Percentiles rank a stretch among this genome's conserved stretches.
Evolutionary conservation across 2,329 filamentous ascomycete species (phyloP).

Genomic region (Paecilomyces sp.): DNA sequence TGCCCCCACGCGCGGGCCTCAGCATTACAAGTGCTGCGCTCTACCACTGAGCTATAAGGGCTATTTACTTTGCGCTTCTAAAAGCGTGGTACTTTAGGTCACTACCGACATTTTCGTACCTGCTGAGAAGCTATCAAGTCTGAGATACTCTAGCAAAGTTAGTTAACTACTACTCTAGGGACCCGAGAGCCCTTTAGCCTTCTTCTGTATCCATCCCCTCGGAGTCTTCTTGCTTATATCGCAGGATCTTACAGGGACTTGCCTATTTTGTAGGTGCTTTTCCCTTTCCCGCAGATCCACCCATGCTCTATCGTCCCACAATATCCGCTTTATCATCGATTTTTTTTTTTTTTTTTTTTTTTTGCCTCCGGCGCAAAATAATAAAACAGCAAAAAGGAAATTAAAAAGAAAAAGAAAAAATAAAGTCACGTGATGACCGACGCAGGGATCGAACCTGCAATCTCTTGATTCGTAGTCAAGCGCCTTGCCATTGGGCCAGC

Average conservation of each 20-base stretch:
- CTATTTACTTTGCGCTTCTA: neutral
- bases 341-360: neutral
- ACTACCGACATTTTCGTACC: no score
- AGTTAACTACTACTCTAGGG: no score
- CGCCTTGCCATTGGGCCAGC: constrained; percentile 45
- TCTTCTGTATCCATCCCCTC: no score
- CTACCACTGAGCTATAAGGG: neutral
- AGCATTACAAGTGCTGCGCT: neutral
- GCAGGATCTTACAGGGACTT: no score
- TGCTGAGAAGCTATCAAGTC: no score
- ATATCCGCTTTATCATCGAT: neutral
- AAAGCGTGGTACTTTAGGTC: no score
- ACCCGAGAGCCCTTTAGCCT: no score
- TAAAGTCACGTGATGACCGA: constrained; percentile 17
- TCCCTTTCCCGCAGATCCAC: neutral
- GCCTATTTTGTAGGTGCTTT: neutral
- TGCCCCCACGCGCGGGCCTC: neutral
- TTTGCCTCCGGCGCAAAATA: neutral
- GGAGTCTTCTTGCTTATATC: no score
- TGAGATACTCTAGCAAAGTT: no score
- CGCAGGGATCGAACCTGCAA: constrained; percentile 42
- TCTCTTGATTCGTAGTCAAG: constrained; percentile 48
- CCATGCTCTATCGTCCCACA: neutral
- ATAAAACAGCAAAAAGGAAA: neutral
- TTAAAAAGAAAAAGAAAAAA: no score